phyloP scores from a whole-genome alignment of 1,284 basidiomycete species.

The Inonotus obliquus region DNA sequence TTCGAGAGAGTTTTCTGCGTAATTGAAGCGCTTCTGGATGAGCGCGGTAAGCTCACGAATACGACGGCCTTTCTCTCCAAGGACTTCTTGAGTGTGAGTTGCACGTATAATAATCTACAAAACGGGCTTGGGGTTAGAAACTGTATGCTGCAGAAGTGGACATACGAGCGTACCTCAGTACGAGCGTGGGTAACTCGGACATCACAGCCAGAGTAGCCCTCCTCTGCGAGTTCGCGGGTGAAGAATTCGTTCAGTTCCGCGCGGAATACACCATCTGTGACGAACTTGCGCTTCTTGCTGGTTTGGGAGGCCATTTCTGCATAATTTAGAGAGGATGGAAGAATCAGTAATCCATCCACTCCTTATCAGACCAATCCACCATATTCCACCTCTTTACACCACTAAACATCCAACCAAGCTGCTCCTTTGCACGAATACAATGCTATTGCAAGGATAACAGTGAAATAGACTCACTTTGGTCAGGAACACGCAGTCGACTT shows the following conservation, averaged over 20 bases:
- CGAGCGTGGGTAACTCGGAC: conserved; percentile 99
- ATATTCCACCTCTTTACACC: not conserved
- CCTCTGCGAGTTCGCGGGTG: conserved; percentile 97
- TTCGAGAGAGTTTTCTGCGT: conserved; percentile 98
- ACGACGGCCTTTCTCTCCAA: conserved; percentile 99
- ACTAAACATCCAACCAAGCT: not conserved
- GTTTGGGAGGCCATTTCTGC: conserved; percentile 57
- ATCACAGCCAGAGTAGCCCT: conserved; percentile 99
- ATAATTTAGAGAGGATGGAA: not conserved
- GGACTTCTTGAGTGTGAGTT: conserved; percentile 99
- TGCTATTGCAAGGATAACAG: not conserved
- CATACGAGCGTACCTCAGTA: conserved; percentile 68
- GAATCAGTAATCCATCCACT: conserved; percentile 17
- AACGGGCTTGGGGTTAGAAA: conserved; percentile 6
- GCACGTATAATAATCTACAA: conserved; percentile 98
- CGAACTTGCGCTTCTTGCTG: conserved; percentile 97
- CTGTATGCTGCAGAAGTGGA: not conserved
- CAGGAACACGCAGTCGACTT: not conserved
- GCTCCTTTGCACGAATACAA: not conserved
- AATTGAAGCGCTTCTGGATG: conserved; percentile 99
- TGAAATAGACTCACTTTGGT: conserved; percentile 10
- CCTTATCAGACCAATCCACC: conserved; percentile 11
- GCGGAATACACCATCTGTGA: conserved; percentile 98
- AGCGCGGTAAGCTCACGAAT: conserved; percentile 98
- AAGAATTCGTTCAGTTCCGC: conserved; percentile 99